A percentile compares a stretch with the other conserved stretches of the same genome.
Evolutionary conservation across 352 stramenopile genomes (phyloP).

Genomic region (Plasmopara viticola): DNA sequence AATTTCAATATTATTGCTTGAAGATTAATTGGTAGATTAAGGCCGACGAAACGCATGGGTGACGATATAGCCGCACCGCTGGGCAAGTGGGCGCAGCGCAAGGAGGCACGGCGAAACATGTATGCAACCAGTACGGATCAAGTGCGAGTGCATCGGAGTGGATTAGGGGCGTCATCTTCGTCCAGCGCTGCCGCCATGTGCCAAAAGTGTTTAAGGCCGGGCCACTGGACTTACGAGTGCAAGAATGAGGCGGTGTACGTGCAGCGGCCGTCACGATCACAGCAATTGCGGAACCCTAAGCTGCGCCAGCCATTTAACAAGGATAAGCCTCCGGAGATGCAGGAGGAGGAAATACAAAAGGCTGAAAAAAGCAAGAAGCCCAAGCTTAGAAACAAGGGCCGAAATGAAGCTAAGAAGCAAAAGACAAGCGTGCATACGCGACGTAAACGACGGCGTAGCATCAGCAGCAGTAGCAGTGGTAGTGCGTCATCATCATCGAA

Average conservation of each 20-base stretch:
- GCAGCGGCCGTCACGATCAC: conserved; percentile 63
- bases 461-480: conserved; percentile 26
- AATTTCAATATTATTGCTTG: background rate
- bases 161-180: conserved; percentile 12
- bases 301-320: conserved; percentile 76
- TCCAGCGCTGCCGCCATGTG: conserved; percentile 44
- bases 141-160: conserved; percentile 49
- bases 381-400: conserved; percentile 18
- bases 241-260: conserved; percentile 82
- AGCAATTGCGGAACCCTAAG: conserved; percentile 76
- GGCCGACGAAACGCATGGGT: conserved; percentile 16
- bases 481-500: conserved; percentile 29
- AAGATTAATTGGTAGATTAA: background rate
- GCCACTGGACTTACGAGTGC: conserved; percentile 87
- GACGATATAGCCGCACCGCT: conserved; percentile 38
- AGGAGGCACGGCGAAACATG: conserved; percentile 77
- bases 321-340: conserved; percentile 56
- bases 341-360: conserved; percentile 23
- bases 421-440: conserved; percentile 6
- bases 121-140: conserved; percentile 78
- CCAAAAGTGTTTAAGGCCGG: conserved; percentile 74
- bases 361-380: conserved; percentile 22
- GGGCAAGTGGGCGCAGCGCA: conserved; percentile 57
- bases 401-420: conserved; percentile 12
- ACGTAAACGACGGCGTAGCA: conserved; percentile 24